Evolutionary conservation across 2,329 filamentous ascomycete genomes (phyloP).

Genomic region (Chrysoporthe deuterocubensis): DNA sequence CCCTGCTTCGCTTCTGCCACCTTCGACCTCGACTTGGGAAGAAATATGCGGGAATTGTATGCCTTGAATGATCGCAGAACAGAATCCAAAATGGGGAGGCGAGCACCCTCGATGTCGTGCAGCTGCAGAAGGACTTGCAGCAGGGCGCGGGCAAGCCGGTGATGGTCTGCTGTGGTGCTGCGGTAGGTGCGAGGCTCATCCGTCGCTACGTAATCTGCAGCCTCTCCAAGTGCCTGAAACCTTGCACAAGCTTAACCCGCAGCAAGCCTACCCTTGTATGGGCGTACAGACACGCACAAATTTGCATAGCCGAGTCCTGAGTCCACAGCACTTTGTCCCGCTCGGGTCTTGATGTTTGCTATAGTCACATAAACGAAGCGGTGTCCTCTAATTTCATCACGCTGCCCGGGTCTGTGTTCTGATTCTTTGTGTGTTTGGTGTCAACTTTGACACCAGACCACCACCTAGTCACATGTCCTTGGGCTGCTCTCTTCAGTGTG

Average conservation of each 20-base stretch:
- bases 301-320: too few species aligned
- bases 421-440: neutral
- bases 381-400: neutral
- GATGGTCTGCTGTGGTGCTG: conserved; percentile 1
- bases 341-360: too few species aligned
- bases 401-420: neutral
- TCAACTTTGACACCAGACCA: neutral
- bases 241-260: conserved; percentile 8
- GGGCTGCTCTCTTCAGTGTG: neutral
- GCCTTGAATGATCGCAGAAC: neutral
- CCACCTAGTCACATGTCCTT: neutral
- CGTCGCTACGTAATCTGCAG: conserved; percentile 14
- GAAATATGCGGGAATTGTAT: neutral
- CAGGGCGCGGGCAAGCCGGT: neutral
- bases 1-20: neutral
- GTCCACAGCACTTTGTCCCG: too few species aligned
- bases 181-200: neutral
- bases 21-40: conserved; percentile 35
- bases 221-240: neutral
- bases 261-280: conserved; percentile 1
- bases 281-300: neutral
- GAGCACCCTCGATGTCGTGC: neutral
- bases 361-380: too few species aligned
- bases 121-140: conserved; percentile 3
- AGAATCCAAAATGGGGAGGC: neutral